These are phyloP conservation scores for Aspergillus ibericus DNA, from an alignment of 2,329 filamentous ascomycete genomes.

Conservation along the genomic window DNA sequence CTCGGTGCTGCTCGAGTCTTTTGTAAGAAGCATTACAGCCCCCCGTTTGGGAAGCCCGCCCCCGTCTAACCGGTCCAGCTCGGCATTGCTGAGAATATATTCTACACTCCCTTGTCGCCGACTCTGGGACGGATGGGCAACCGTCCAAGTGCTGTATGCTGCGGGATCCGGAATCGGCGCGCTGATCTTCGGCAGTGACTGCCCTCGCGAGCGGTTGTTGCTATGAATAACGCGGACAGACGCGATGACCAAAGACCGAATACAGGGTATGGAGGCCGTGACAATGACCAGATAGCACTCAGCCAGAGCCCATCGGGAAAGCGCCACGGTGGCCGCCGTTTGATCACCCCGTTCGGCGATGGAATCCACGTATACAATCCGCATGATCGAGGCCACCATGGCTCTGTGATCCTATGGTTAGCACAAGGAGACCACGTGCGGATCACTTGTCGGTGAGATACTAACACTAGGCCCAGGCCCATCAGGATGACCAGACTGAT, in stretches of 20 bases:
- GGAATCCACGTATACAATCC: conserved; percentile 19
- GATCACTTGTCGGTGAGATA: not conserved
- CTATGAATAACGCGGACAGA: not conserved
- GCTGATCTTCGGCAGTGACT: not conserved
- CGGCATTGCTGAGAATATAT: not conserved
- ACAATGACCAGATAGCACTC: conserved; percentile 34
- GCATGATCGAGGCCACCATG: conserved; percentile 29
- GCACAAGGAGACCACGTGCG: not conserved
- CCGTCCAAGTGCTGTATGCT: not conserved
- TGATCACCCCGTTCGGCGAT: conserved; percentile 23
- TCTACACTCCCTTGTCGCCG: not conserved
- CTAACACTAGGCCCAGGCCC: conserved; percentile 34
- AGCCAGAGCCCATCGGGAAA: conserved; percentile 31
- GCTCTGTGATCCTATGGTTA: conserved; percentile 16
- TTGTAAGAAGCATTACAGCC: not conserved
- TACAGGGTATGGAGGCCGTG: conserved; percentile 31
- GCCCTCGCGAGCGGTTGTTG: not conserved
- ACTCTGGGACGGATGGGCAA: no score
- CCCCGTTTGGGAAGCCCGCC: not conserved
- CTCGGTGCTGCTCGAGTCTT: not conserved
- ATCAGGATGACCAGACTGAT: conserved; percentile 30
- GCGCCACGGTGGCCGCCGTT: conserved; percentile 22
- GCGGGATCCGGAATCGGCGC: not conserved
- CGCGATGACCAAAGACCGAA: conserved; percentile 23
- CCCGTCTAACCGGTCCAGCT: not conserved